Base-by-base conservation (phyloP, 164 flowering plant species). In the Echeveria elegans region DNA sequence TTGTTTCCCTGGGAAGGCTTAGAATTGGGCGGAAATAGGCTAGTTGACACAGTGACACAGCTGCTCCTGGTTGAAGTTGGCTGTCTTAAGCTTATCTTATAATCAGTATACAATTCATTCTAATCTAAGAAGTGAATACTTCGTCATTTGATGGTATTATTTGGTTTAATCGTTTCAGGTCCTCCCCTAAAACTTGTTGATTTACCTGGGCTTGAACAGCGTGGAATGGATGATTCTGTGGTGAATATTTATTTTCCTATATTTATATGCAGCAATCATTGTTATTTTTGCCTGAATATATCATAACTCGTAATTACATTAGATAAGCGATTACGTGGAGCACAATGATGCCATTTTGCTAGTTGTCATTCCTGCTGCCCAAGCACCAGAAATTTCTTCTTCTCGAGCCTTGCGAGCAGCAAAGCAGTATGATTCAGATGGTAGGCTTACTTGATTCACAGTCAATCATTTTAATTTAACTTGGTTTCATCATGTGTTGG, bases 181-280 rank as follows among this genome's bases (percentile, higher is more conserved):
- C 93, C 88, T 1, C 84, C 93, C 9, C 70, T 88, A 72, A 88
- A 88, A 72, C 72, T 88, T 75, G 72, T 84, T 73, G 94, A 88
- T 81, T 78, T 88, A 50, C 93, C 93, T 75, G 93, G 93, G 58
- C 75, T 86, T 75, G 93, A 88, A 70, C 89, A 88, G 69, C 77
- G 90, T 61, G 82, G 75, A 70, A 70, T 84, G 78, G 93, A 86
- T 75, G 87, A 83, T 40, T 74, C 93, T 43, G 30, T 84, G 79
- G 93, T 88, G 68, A 77, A 85, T 77, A 63, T 8, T 60, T 7
- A 4, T 11, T n/a, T 24, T 24, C 6, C 6, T 61, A 23, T 28
- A 32, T n/a, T 61, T 19, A 30, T 6, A 28, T 7, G 19, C 19
- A 61, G 23, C 23, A 7, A 31, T 59, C n/a, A 30, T 30, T 31